phyloP scores from a whole-genome alignment of 2,329 filamentous ascomycete genomes.

The Cladophialophora immunda region DNA sequence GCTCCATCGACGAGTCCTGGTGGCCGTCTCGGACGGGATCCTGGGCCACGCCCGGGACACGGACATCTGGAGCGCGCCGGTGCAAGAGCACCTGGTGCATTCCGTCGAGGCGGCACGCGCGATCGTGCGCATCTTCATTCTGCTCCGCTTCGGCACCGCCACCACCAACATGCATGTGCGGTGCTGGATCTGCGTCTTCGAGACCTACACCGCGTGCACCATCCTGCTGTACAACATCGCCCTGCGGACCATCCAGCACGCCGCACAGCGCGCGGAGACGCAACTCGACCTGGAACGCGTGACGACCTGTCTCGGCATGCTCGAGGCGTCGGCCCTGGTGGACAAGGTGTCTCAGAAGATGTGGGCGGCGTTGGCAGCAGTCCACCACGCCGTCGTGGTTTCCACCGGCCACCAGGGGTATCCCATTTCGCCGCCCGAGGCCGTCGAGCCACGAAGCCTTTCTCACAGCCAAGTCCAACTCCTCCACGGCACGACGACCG shows the following conservation, averaged over 20 bases:
- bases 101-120: constrained; percentile 1
- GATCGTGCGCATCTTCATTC: constrained; percentile 1
- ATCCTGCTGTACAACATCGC: not conserved
- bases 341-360: not conserved
- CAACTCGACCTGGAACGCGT: constrained; percentile 3
- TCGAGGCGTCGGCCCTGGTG: not conserved
- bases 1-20: not conserved
- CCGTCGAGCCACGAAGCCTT: not conserved
- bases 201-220: constrained; percentile 2
- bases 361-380: not conserved
- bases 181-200: not conserved
- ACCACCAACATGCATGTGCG: not conserved
- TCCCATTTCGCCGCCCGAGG: not conserved
- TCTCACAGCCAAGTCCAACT: not conserved
- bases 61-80: not conserved
- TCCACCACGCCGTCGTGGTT: not conserved
- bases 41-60: not conserved
- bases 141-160: constrained; percentile 3
- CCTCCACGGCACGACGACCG: not conserved
- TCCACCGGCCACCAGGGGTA: not conserved
- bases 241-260: not conserved
- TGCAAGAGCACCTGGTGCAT: constrained; percentile 1
- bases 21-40: not conserved
- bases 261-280: not conserved
- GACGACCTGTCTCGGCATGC: constrained; percentile 2